Percentiles rank a stretch among this genome's conserved stretches.
phyloP scores from a whole-genome alignment of 306 rosid species.

The Corylus avellana region DNA sequence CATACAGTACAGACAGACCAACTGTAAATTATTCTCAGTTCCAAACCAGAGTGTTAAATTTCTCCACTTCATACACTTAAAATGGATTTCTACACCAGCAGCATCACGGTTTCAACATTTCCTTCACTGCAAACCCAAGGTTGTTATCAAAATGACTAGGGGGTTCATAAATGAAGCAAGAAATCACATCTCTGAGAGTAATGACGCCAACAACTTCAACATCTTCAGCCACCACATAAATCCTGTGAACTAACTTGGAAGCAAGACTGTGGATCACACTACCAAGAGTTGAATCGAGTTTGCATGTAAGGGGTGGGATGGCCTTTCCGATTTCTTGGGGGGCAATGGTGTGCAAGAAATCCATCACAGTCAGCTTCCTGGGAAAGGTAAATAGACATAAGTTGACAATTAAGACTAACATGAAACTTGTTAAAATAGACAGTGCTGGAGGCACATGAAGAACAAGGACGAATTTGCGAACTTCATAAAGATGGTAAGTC shows the following conservation, averaged over 20 bases:
- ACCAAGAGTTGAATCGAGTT: constrained; percentile 55
- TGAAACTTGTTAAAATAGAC: neutral
- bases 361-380: constrained; percentile 77
- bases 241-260: constrained; percentile 79
- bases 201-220: constrained; percentile 65
- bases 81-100: constrained; percentile 3
- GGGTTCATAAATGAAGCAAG: constrained; percentile 84
- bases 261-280: constrained; percentile 66
- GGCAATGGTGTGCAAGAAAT: constrained; percentile 57
- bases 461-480: too few species aligned
- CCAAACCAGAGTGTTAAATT: constrained; percentile 25
- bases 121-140: constrained; percentile 64
- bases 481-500: too few species aligned
- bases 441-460: constrained; percentile 2
- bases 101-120: constrained; percentile 55
- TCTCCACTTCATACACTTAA: constrained; percentile 10
- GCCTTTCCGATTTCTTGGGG: constrained; percentile 44
- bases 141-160: constrained; percentile 62
- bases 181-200: constrained; percentile 90
- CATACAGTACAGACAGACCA: constrained; percentile 8
- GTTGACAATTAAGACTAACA: constrained; percentile 7
- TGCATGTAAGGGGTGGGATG: constrained; percentile 67
- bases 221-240: constrained; percentile 54
- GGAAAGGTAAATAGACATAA: constrained; percentile 17
- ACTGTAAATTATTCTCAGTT: constrained; percentile 27